Evolutionary conservation across 768 basidiomycete species (phyloP).

Genomic region (Boletus subparvulus): DNA sequence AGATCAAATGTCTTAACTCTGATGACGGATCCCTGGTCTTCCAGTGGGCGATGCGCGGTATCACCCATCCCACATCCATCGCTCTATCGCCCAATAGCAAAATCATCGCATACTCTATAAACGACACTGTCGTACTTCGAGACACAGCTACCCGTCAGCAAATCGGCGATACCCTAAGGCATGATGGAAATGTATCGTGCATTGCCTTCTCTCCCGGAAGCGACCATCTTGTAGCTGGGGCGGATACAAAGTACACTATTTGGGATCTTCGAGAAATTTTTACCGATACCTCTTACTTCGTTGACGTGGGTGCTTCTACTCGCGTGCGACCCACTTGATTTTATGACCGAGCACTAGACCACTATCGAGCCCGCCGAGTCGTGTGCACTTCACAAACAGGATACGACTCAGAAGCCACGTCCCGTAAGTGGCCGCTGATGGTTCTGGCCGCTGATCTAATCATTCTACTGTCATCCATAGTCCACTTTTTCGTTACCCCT

Average conservation of each 20-base stretch:
- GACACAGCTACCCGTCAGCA: slow-evolving; percentile 10
- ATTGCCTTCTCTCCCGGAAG: slow-evolving; percentile 10
- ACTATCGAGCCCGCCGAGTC: neutral
- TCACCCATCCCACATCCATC: slow-evolving; percentile 10
- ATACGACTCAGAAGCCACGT: neutral
- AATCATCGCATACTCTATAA: slow-evolving; percentile 16
- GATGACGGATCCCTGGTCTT: slow-evolving; percentile 11
- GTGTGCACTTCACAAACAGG: slow-evolving; percentile 5
- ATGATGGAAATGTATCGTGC: slow-evolving; percentile 9
- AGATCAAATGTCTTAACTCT: slow-evolving; percentile 16
- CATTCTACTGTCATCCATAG: neutral
- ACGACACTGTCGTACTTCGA: slow-evolving; percentile 7
- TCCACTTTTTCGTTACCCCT: slow-evolving; percentile 11
- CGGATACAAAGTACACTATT: slow-evolving; percentile 10
- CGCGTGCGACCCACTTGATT: neutral
- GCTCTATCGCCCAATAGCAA: slow-evolving; percentile 11
- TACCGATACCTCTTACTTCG: neutral
- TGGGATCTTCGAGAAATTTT: slow-evolving; percentile 13
- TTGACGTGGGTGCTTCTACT: neutral
- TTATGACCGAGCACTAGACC: neutral
- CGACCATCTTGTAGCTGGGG: slow-evolving; percentile 5
- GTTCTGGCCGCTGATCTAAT: neutral
- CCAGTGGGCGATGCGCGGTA: slow-evolving; percentile 14
- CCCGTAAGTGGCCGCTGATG: neutral
- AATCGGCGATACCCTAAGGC: slow-evolving; percentile 8